A percentile compares a stretch with the other conserved stretches of the same genome.
Conservation (phyloP, 169 alveolate genomes). For the Babesia bovis region DNA sequence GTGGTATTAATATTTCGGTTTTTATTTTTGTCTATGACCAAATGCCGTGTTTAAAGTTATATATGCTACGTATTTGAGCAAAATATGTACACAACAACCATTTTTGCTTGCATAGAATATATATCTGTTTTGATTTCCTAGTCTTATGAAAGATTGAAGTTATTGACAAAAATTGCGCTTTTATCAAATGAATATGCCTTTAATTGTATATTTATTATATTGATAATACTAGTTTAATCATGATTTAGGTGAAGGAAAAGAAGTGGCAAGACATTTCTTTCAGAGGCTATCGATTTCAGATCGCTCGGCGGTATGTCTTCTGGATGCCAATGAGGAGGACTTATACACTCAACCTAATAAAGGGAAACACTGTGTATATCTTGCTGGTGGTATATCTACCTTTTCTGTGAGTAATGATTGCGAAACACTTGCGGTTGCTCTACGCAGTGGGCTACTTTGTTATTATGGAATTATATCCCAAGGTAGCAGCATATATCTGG, state of each 20-base stretch:
- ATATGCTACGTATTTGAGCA: too few species aligned
- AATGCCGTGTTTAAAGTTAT: too few species aligned
- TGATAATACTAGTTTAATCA: too few species aligned
- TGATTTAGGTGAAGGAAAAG: slow-evolving; percentile 40
- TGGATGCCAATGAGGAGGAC: slow-evolving; percentile 63
- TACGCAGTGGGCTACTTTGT: slow-evolving; percentile 41
- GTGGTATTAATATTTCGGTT: neutral
- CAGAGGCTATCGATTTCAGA: slow-evolving; percentile 10
- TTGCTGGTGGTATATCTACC: slow-evolving; percentile 60
- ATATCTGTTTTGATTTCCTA: too few species aligned
- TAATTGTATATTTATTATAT: too few species aligned
- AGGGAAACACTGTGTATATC: slow-evolving; percentile 25
- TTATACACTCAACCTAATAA: slow-evolving; percentile 33
- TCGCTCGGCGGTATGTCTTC: slow-evolving; percentile 45
- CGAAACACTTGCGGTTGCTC: slow-evolving; percentile 41
- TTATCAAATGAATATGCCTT: too few species aligned
- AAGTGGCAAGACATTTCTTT: slow-evolving; percentile 32
- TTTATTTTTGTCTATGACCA: too few species aligned
- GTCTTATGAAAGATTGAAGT: too few species aligned
- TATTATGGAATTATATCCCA: slow-evolving; percentile 29
- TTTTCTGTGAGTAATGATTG: slow-evolving; percentile 18
- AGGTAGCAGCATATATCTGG: slow-evolving; percentile 25
- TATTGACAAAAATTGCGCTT: too few species aligned
- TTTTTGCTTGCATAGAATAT: too few species aligned
- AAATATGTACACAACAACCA: too few species aligned